Evolutionary conservation across 179 eudicot genomes (phyloP), one percentile per base, ranked within the genome.

Genomic region (Patellifolia procumbens): DNA sequence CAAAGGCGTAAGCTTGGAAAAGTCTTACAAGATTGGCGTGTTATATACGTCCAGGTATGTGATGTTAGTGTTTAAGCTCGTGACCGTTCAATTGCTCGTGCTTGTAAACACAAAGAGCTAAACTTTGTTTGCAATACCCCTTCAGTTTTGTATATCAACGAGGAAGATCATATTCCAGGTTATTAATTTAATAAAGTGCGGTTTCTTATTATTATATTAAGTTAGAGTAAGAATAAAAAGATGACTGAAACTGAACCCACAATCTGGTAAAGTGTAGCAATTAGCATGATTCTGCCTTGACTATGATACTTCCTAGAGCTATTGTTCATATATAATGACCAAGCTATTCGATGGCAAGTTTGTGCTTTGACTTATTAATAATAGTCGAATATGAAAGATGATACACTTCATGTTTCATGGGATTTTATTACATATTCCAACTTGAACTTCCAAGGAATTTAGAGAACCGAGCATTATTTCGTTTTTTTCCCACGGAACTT

Each of bases 1-100:
- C 99, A 95, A 86, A 89, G 99, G 85, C 99, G 99, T 72, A 93
- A 95, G 86, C 99, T 95, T 76, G 99, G 99, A 70, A 95, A 93
- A 82, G 81, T 91, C 77, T 90, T 95, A 78, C 97, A 95, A 80
- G 99, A 95, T 78, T 95, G 99, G 99, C 90, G 95, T 68, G 87
- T 93, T 74, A 88, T 90, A 51, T 85, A 87, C 74, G 86, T 93
- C 39, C 97, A 95, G 99, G 99, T 91, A 29, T 67, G 80, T 73
- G 75, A 73, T 72, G 32, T 48, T 51, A 22, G 49, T 78, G 24
- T 29, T 59, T 68, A 17, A 22, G 66, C 34, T 64, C 29, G 45
- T 45, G 24, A 10, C 56, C 37, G 28, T 70, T 4, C 7, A 17
- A 6, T 26, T 24, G 10, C 32, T 32, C 80, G 3, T 51, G 7